Conservation (phyloP, 495 filamentous ascomycete genomes). For the Melanomma pulvis-pyrius region DNA sequence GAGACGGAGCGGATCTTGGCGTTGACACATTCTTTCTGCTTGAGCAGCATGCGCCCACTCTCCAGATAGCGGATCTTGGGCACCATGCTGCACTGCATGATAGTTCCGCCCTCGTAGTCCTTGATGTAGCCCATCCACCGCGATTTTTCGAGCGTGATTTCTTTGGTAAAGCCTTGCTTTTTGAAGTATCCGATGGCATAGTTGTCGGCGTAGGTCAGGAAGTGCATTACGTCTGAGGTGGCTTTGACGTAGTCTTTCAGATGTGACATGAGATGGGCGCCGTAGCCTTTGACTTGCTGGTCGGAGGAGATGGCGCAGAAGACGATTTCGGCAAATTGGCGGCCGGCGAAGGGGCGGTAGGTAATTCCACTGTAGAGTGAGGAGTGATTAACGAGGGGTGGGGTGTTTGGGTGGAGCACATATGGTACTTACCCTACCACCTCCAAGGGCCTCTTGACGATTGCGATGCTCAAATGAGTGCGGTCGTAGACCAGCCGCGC, state of each 20-base stretch:
- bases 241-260: conserved; percentile 99
- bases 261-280: conserved; percentile 96
- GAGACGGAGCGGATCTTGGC: conserved; percentile 93
- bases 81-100: conserved; percentile 99
- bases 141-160: conserved; percentile 86
- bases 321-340: conserved; percentile 96
- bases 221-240: conserved; percentile 95
- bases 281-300: conserved; percentile 98
- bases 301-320: conserved; percentile 98
- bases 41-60: conserved; percentile 88
- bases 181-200: conserved; percentile 99
- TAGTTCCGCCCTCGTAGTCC: conserved; percentile 97
- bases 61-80: conserved; percentile 94
- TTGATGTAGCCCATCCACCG: conserved; percentile 99
- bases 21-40: conserved; percentile 92
- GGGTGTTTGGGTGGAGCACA: not conserved
- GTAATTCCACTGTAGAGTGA: conserved; percentile 73
- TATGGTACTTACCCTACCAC: conserved; percentile 64
- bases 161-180: conserved; percentile 98
- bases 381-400: conserved; percentile 27
- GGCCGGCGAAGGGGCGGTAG: conserved; percentile 90
- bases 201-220: conserved; percentile 97
- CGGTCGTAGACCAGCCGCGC: conserved; percentile 95
- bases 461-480: conserved; percentile 93
- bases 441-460: conserved; percentile 93